These are phyloP conservation scores for Aureobasidium sp. DNA, from an alignment of 2,329 filamentous ascomycete species.

Conservation along the genomic window DNA sequence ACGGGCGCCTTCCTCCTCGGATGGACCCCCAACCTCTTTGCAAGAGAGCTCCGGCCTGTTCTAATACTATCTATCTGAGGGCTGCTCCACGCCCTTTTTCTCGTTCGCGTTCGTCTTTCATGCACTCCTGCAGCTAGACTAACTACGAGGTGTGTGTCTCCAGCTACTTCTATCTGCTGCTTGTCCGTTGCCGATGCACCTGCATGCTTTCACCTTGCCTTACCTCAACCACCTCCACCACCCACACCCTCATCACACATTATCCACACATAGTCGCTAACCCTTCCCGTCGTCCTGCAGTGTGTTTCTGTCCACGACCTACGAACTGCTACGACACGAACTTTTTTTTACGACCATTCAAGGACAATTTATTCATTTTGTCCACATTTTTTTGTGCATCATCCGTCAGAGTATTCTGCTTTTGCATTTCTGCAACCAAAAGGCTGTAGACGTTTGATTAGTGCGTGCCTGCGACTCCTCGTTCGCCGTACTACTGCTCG, in stretches of 20 bases:
- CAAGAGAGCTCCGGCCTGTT: slow-evolving; percentile 12
- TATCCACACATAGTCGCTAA: slow-evolving; percentile 16
- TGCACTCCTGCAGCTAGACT: slow-evolving; percentile 18
- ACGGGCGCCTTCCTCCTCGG: slow-evolving; percentile 18
- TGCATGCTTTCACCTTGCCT: slow-evolving; percentile 16
- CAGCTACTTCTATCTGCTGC: slow-evolving; percentile 17
- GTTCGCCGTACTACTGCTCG: slow-evolving; percentile 12
- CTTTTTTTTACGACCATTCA: slow-evolving; percentile 17
- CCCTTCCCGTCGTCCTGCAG: slow-evolving; percentile 16
- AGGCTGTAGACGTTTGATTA: slow-evolving; percentile 13
- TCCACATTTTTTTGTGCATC: slow-evolving; percentile 14
- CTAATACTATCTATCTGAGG: slow-evolving; percentile 18
- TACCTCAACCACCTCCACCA: slow-evolving; percentile 14
- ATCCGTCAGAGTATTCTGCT: slow-evolving; percentile 4
- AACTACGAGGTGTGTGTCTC: slow-evolving; percentile 18
- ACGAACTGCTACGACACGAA: slow-evolving; percentile 17
- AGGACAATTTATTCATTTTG: slow-evolving; percentile 16
- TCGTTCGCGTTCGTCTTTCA: slow-evolving; percentile 16
- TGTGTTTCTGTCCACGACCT: slow-evolving; percentile 16
- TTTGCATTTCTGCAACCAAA: slow-evolving; percentile 4
- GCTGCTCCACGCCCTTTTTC: slow-evolving; percentile 17
- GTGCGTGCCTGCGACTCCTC: slow-evolving; percentile 8
- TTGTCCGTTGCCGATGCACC: slow-evolving; percentile 16
- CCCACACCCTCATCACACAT: slow-evolving; percentile 7
- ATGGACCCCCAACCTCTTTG: slow-evolving; percentile 18